These are phyloP conservation scores for Trematosphaeria pertusa DNA, from an alignment of 2,329 filamentous ascomycete genomes.

Conservation along the genomic window DNA sequence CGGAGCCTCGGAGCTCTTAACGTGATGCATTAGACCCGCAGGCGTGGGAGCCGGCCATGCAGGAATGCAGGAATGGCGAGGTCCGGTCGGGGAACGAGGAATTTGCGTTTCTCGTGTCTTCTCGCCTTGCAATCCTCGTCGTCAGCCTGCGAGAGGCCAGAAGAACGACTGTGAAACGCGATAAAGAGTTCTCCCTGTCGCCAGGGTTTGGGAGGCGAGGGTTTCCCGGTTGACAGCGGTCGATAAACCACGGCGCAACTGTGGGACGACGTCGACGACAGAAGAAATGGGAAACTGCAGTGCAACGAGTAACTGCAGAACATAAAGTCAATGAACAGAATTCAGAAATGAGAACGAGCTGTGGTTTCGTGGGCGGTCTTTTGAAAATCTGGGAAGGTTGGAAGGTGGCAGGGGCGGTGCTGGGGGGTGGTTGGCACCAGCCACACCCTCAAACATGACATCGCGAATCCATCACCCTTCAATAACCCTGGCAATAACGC, in stretches of 20 bases:
- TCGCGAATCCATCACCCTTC: conserved; percentile 2
- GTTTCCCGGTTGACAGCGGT: conserved; percentile 1
- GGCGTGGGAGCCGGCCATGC: conserved; percentile 20
- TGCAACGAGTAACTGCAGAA: conserved; percentile 19
- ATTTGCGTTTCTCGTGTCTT: conserved; percentile 20
- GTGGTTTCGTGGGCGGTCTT: not conserved
- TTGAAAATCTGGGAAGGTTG: too few species aligned
- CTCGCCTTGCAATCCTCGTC: conserved; percentile 23
- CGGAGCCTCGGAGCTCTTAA: conserved; percentile 30
- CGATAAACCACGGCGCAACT: not conserved
- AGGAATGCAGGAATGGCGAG: conserved; percentile 17
- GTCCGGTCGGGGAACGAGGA: conserved; percentile 27
- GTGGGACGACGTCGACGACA: conserved; percentile 14
- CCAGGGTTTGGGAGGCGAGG: conserved; percentile 4
- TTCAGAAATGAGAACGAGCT: not conserved
- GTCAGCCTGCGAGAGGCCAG: conserved; percentile 24
- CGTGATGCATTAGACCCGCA: conserved; percentile 18
- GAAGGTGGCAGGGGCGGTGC: conserved; percentile 3
- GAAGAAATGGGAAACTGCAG: conserved; percentile 18
- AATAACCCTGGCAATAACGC: conserved; percentile 1
- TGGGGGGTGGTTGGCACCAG: conserved; percentile 9
- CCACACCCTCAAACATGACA: conserved; percentile 9
- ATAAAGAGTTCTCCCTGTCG: conserved; percentile 23
- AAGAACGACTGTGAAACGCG: conserved; percentile 36
- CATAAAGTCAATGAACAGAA: not conserved